A percentile compares a stretch with the other conserved stretches of the same genome.
phyloP scores from a whole-genome alignment of 176 grass and related monocot species.

The Hordeum marinum region DNA sequence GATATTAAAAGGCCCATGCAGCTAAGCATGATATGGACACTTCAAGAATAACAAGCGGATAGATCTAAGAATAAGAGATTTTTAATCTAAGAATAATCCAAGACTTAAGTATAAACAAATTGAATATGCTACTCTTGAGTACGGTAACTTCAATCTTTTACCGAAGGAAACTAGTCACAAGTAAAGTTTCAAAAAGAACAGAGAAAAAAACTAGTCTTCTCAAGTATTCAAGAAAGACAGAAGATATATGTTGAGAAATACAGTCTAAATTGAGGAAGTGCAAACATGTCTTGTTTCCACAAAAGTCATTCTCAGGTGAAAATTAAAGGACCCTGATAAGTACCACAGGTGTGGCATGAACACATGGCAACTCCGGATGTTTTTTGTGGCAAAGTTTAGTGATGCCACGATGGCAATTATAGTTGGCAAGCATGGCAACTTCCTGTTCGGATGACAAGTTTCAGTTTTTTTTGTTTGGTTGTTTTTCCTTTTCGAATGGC shows the following conservation, averaged over 20 bases:
- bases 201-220: background rate
- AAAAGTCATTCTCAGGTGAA: conserved; percentile 2
- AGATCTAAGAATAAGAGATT: background rate
- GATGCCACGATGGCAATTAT: too few relatives aligned
- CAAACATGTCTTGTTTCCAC: background rate
- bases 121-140: background rate
- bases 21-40: conserved; percentile 12
- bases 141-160: background rate
- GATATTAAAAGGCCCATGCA: conserved; percentile 23
- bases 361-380: too few relatives aligned
- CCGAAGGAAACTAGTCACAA: background rate
- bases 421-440: too few relatives aligned
- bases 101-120: background rate
- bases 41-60: background rate
- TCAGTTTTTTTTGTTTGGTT: too few relatives aligned
- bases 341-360: too few relatives aligned
- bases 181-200: too few relatives aligned
- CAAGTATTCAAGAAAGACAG: background rate
- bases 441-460: too few relatives aligned
- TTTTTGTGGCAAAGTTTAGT: too few relatives aligned
- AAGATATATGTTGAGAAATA: background rate
- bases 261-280: background rate
- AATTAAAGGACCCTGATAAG: background rate
- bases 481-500: too few relatives aligned
- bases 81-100: background rate